Evolutionary conservation across 1,284 basidiomycete genomes (phyloP).

Genomic region (Neonothopanus nambi): DNA sequence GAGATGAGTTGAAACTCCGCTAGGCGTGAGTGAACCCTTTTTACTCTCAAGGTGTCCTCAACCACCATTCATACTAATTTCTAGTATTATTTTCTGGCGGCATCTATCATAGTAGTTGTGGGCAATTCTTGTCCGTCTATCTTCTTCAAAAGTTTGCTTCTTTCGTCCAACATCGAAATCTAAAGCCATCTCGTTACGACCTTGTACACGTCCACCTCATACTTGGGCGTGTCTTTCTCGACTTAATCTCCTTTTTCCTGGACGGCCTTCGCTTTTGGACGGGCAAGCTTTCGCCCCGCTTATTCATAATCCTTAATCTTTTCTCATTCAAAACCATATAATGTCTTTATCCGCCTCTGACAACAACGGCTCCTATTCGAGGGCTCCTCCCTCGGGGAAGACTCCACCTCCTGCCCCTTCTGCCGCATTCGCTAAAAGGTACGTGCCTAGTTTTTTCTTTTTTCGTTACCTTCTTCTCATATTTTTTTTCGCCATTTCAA

Average conservation of each 20-base stretch:
- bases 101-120: conserved; percentile 41
- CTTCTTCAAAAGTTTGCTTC: conserved; percentile 30
- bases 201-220: conserved; percentile 8
- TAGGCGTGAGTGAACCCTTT: conserved; percentile 6
- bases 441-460: conserved; percentile 22
- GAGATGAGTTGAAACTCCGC: conserved; percentile 10
- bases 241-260: conserved; percentile 11
- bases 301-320: conserved; percentile 77
- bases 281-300: conserved; percentile 1
- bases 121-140: conserved; percentile 39
- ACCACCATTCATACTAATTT: conserved; percentile 39
- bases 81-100: conserved; percentile 42
- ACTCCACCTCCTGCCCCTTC: conserved; percentile 88
- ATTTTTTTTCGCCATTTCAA: conserved; percentile 31
- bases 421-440: conserved; percentile 87
- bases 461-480: conserved; percentile 17
- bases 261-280: conserved; percentile 11
- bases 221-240: conserved; percentile 2
- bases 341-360: conserved; percentile 86
- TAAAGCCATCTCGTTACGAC: not conserved
- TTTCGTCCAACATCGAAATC: conserved; percentile 26
- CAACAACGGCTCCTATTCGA: conserved; percentile 74
- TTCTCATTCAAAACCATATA: conserved; percentile 65
- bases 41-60: conserved; percentile 22
- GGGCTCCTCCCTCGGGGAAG: conserved; percentile 75